Conservation (phyloP, 352 stramenopile species). For the Globisporangium yorkense region DNA sequence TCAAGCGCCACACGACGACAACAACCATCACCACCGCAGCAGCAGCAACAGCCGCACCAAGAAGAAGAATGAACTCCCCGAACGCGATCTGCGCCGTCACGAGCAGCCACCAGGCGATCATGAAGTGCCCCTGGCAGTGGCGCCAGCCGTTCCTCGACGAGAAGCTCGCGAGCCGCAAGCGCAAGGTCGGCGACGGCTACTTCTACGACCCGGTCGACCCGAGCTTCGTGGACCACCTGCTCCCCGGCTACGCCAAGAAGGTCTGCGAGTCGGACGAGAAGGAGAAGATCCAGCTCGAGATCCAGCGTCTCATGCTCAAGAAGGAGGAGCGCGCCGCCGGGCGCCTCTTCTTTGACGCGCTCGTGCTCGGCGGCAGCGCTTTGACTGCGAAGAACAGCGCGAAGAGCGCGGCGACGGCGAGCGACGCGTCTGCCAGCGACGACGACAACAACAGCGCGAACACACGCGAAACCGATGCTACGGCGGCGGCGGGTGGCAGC, state of each 20-base stretch:
- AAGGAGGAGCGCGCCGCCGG: slow-evolving; percentile 40
- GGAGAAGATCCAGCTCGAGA: slow-evolving; percentile 78
- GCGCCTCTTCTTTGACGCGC: slow-evolving; percentile 27
- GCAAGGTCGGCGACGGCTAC: slow-evolving; percentile 74
- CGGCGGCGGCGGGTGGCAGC: not conserved
- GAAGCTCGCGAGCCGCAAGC: slow-evolving; percentile 76
- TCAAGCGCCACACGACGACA: not conserved
- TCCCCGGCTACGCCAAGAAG: slow-evolving; percentile 74
- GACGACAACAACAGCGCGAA: slow-evolving; percentile 3
- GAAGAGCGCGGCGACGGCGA: not conserved
- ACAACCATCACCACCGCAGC: not conserved
- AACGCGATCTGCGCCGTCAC: slow-evolving; percentile 28
- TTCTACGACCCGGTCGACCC: slow-evolving; percentile 85
- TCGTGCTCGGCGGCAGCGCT: slow-evolving; percentile 13
- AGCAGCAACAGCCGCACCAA: not conserved
- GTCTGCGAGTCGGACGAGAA: slow-evolving; percentile 82
- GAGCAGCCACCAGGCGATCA: slow-evolving; percentile 74
- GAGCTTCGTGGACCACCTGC: slow-evolving; percentile 78
- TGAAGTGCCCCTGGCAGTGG: slow-evolving; percentile 88
- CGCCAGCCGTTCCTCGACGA: slow-evolving; percentile 81
- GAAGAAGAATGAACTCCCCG: slow-evolving; percentile 42
- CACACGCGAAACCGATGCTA: not conserved
- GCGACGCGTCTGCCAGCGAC: slow-evolving; percentile 1
- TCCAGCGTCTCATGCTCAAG: slow-evolving; percentile 72
- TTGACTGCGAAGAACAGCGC: not conserved